Conservation (phyloP, 2,329 filamentous ascomycete species). For the Epichloe gansuensis region DNA sequence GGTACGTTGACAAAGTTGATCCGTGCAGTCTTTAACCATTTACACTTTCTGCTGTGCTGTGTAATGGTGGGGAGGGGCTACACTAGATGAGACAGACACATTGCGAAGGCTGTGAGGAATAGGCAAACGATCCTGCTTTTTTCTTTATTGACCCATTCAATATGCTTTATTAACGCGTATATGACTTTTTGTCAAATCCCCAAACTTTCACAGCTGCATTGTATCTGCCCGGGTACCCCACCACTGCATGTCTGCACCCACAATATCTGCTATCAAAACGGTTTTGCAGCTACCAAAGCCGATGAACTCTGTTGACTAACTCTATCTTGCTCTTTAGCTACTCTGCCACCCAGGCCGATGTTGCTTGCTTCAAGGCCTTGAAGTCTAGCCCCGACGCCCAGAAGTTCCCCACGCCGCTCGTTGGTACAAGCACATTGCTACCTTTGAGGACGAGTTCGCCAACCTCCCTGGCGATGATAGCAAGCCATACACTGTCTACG, state of each 20-base stretch:
- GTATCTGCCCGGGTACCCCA: background rate
- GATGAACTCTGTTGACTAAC: background rate
- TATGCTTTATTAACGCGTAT: no score
- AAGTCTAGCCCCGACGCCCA: constrained; percentile 60
- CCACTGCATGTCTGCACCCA: background rate
- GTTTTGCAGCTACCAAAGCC: background rate
- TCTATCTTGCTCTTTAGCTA: constrained; percentile 23
- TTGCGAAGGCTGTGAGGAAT: no score
- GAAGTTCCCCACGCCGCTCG: constrained; percentile 88
- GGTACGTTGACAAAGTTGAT: constrained; percentile 41
- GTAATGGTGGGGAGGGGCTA: background rate
- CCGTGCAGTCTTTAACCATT: background rate
- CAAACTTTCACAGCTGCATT: background rate
- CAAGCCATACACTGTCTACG: constrained; percentile 82
- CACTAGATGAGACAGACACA: background rate
- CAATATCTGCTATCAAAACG: background rate
- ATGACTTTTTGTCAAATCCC: background rate
- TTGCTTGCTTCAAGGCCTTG: constrained; percentile 86
- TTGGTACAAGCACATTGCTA: constrained; percentile 98
- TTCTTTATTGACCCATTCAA: background rate
- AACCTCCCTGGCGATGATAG: constrained; percentile 82
- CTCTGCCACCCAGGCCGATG: constrained; percentile 84
- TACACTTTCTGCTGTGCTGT: background rate
- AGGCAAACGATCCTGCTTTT: no score
- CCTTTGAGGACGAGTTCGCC: constrained; percentile 85